Evolutionary conservation across 345 rosid species (phyloP).

Genomic region (Ceriops zippeliana): DNA sequence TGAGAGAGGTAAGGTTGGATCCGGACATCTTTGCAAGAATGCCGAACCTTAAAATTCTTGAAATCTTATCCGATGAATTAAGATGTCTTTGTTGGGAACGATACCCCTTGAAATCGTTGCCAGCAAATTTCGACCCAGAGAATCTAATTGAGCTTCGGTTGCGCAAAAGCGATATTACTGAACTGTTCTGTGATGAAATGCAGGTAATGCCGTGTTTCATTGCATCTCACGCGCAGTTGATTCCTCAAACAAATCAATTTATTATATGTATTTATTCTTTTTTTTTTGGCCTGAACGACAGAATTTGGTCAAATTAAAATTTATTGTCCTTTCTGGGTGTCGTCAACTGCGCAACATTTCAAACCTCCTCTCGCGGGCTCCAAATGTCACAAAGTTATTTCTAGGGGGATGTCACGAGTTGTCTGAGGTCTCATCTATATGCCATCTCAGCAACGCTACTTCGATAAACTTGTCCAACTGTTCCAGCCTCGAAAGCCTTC

Average conservation of each 20-base stretch:
- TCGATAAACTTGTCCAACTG: slow-evolving; percentile 13
- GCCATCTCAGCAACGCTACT: too few species aligned
- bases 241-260: not conserved
- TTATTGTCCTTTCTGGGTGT: not conserved
- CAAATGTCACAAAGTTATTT: slow-evolving; percentile 27
- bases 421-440: too few species aligned
- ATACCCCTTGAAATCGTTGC: slow-evolving; percentile 6
- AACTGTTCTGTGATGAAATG: not conserved
- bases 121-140: not conserved
- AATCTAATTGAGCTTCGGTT: slow-evolving; percentile 11
- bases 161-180: not conserved
- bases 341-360: not conserved
- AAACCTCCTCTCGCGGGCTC: slow-evolving; percentile 5
- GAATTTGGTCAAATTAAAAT: not conserved
- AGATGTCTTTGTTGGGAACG: slow-evolving; percentile 3
- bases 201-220: not conserved
- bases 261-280: not conserved
- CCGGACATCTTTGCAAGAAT: not conserved
- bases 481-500: slow-evolving; percentile 24
- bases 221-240: too few species aligned
- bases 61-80: not conserved
- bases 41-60: not conserved
- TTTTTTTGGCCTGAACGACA: not conserved
- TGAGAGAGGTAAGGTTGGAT: not conserved
- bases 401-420: slow-evolving; percentile 4